Base-by-base conservation (phyloP, 2,329 filamentous ascomycete species). In the Xylaria sp. region DNA sequence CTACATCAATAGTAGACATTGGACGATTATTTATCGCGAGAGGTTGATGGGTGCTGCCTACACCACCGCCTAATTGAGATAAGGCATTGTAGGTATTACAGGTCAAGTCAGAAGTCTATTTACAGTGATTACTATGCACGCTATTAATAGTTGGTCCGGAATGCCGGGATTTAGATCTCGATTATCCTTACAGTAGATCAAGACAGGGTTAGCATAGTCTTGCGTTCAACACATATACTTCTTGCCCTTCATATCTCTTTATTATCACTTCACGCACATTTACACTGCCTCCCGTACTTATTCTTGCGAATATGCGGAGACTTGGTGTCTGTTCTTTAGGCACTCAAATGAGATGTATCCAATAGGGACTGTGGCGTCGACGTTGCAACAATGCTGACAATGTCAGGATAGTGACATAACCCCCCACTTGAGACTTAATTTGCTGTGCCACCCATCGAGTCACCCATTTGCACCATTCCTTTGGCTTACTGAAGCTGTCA, bases 61-160 rank as follows among this genome's bases (percentile, higher is more conserved):
- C 20, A 48, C 44, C n/a, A 26, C 20, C 20, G 7, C 11, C 9
- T 20, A 49, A 28, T 49, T 49, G 46, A 23, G 28, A 23, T 49
- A 49, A 49, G 46, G 23, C 17, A 26, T 6, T 6, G 7, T 49
- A 13, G 23, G 46, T 13, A 28, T 49, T 28, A 13, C 4, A 49
- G 11, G 46, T 9, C 23, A 49, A 26, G 13, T 44, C 11, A 36
- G 10, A 36, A 36, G 33, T 28, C 28, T 28, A 6, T 28, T 28
- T 40, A 49, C 23, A 49, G 28, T 33, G 49, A 31, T 53, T 53
- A 53, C 49, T 53, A 53, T 53, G 49, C 49, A 53, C 31, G 7
- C 49, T 31, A 53, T n/a, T 53, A 53, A 31, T 53, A 53, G 49
- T 6, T 31, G n/a, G 26, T 53, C 49, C 26, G 49, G 31, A 53